These are phyloP conservation scores for Boletus subcaerulescens DNA, from an alignment of 768 basidiomycete genomes.

Conservation along the genomic window DNA sequence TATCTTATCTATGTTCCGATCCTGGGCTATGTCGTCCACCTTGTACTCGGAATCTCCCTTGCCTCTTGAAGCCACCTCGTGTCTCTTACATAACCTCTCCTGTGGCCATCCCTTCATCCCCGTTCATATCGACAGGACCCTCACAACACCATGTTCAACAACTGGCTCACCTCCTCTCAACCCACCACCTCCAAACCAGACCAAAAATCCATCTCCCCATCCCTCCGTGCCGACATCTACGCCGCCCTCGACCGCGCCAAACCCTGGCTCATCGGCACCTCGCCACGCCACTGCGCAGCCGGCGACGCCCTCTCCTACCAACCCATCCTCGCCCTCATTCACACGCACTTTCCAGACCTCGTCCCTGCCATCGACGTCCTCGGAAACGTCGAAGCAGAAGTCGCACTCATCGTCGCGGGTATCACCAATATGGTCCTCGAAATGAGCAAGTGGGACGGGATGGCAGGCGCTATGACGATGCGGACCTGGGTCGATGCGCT, in stretches of 20 bases:
- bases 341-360: slow-evolving; percentile 48
- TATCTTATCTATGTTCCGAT: slow-evolving; percentile 5
- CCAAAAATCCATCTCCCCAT: slow-evolving; percentile 43
- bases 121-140: not conserved
- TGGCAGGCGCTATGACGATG: slow-evolving; percentile 56
- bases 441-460: slow-evolving; percentile 54
- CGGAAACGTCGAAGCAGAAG: slow-evolving; percentile 47
- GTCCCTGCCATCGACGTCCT: slow-evolving; percentile 46
- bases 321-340: slow-evolving; percentile 41
- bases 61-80: slow-evolving; percentile 16
- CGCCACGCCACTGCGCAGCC: slow-evolving; percentile 37
- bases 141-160: slow-evolving; percentile 41
- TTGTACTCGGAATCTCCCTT: not conserved
- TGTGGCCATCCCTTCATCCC: not conserved
- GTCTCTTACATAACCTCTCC: slow-evolving; percentile 17
- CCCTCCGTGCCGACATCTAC: slow-evolving; percentile 51
- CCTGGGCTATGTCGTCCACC: no score
- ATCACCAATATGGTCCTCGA: slow-evolving; percentile 54
- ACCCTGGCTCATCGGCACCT: slow-evolving; percentile 42
- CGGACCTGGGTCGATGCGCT: slow-evolving; percentile 52
- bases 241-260: slow-evolving; percentile 45
- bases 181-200: slow-evolving; percentile 17
- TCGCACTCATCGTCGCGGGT: slow-evolving; percentile 48
- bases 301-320: slow-evolving; percentile 54
- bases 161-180: slow-evolving; percentile 39